A percentile compares a stretch with the other conserved stretches of the same genome.
phyloP scores from a whole-genome alignment of 495 filamentous ascomycete genomes.

The Saxophila tyrrhenica region DNA sequence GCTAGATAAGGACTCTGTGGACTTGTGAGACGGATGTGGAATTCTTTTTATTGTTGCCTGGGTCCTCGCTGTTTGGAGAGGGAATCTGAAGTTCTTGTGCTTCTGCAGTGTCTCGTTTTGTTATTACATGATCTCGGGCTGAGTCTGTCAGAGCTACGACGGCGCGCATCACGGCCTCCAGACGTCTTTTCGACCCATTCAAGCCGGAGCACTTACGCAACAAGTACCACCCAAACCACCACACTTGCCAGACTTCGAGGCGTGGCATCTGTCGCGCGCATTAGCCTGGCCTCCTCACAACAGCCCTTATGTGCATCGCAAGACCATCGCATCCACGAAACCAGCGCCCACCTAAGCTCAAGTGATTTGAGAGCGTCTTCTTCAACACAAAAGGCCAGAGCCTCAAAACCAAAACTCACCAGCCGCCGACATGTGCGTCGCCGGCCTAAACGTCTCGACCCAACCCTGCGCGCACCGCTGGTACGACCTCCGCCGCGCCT shows the following conservation, averaged over 20 bases:
- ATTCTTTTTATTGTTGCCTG: neutral
- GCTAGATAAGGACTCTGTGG: neutral
- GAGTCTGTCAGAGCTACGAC: too few species aligned
- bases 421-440: constrained; percentile 29
- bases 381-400: neutral
- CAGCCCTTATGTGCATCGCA: neutral
- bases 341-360: neutral
- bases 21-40: neutral
- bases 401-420: too few species aligned
- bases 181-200: too few species aligned
- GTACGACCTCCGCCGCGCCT: constrained; percentile 26
- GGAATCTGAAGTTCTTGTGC: too few species aligned
- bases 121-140: too few species aligned
- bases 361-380: too few species aligned
- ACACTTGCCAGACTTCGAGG: neutral
- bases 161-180: too few species aligned
- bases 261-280: neutral
- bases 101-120: too few species aligned
- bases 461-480: constrained; percentile 32
- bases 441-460: constrained; percentile 29
- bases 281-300: neutral
- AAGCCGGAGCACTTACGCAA: neutral
- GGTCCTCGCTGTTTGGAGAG: neutral
- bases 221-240: neutral
- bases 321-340: neutral